Base-by-base conservation (phyloP, 164 flowering plant genomes). In the Chimonanthus salicifolius region DNA sequence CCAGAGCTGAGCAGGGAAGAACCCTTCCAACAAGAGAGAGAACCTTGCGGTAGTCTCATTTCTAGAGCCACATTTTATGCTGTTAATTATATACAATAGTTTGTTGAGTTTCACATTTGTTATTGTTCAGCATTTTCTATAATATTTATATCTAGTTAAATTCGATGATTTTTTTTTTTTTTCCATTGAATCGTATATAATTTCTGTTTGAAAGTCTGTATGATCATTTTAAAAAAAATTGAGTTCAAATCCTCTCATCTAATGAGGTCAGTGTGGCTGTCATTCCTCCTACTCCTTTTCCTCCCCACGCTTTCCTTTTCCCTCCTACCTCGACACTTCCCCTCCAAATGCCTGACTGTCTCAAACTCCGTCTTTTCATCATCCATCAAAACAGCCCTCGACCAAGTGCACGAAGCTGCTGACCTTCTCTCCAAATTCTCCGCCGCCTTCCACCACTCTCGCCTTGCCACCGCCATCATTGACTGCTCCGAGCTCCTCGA, bases 401-500 rank as follows among this genome's bases (percentile, higher is more conserved):
- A 74, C 9, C 80, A 64, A 0, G 69, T 92, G 0, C 60, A 71
- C 15, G 44, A 79, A 4, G 87, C 85, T 0, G 71, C 77, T 21
- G 78, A 88, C 62, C 64, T 85, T 5, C 77, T 92, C 60, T 81
- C 91, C 16, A 74, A 78, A 51, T 86, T 87, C 60, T 51, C 82
- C 18, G 79, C 73, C 3, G 43, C 21, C 3, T 83, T 87, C 20
- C 85, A 78, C 6, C 91, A 90, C 72, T 77, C 77, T 65, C 85
- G 97, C 5, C 83, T 88, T 3, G 76, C 87, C 2, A 88, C 77
- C 68, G 99, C 99, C 60, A 47, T 92, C 48, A 67, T 77, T 58
- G 99, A 92, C 66, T 94, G 99, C 69, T 82, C 87, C 47, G 99
- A 92, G 33, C 69, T 94, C 73, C 91, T 94, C 18, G 99, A 89